Conservation (phyloP, 768 basidiomycete species). For the Mrakia gelida region DNA sequence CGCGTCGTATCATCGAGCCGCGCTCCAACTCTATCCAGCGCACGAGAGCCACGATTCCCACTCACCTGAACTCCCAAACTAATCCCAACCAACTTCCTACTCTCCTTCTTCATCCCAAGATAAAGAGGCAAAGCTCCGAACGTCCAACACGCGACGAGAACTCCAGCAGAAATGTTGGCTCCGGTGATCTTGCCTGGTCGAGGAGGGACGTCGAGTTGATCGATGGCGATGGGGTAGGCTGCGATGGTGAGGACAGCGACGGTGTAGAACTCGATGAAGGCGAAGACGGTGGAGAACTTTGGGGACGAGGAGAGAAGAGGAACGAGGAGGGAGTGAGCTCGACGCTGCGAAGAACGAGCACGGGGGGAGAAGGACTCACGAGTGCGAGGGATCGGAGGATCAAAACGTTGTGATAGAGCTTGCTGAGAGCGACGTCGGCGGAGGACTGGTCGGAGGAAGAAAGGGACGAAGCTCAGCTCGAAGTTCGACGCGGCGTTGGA, state of each 20-base stretch:
- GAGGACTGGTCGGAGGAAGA: not conserved
- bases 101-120: not conserved
- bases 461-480: not conserved
- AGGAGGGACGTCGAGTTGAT: not conserved
- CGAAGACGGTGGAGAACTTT: conserved; percentile 3
- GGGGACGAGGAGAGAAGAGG: not conserved
- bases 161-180: not conserved
- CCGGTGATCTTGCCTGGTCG: not conserved
- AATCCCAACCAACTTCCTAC: not conserved
- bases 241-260: not conserved
- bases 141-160: not conserved
- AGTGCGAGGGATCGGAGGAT: not conserved
- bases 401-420: conserved; percentile 1
- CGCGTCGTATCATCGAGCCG: not conserved
- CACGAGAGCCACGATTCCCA: too few species aligned
- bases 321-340: not conserved
- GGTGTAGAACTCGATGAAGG: conserved; percentile 12
- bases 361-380: not conserved
- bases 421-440: not conserved
- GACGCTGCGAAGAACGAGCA: not conserved
- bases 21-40: too few species aligned
- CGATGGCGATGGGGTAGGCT: not conserved
- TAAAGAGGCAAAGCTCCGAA: not conserved
- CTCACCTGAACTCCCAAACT: not conserved
- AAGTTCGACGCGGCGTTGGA: not conserved